Base-by-base conservation (phyloP, 164 flowering plant genomes). In the Buxus sempervirens region DNA sequence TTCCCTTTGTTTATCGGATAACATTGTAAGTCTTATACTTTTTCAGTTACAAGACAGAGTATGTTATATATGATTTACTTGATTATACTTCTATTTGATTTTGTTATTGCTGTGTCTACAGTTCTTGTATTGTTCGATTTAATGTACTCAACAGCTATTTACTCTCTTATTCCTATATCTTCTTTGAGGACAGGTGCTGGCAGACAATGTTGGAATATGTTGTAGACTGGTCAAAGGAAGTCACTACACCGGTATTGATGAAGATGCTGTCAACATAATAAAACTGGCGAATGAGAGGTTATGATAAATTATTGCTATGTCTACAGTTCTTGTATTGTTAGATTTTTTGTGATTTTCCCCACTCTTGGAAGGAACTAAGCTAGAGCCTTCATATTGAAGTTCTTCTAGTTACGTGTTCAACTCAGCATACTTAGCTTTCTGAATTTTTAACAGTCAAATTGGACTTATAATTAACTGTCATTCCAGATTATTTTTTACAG, bases 181-280 rank as follows among this genome's bases (percentile, higher is more conserved):
- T 55, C 36, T 68, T 18, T 58, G 53, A 56, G 23, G 85, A 80
- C 84, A 96, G 99, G 90, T 91, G 51, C 80, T 96, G 73, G 92
- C 98, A 54, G 99, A 96, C 78, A 79, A 68, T 77, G 84, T 91
- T 67, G 87, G 81, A 58, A 73, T 96, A 72, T 84, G 93, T 60
- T 96, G 99, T 78, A 79, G 93, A 75, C 83, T 96, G 58, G 94
- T 96, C 45, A 96, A 90, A 77, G 99, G 97, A 72, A 90, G 96
- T 74, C 96, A 90, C 73, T 96, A 96, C 79, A 91, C 96, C 70
- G 99, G 99, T 21, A 79, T 82, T 67, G 99, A 93, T 76, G 98
- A 93, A 77, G 99, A 89, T 85, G 97, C 97, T 58, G 86, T 96
- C 64, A 93, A 91, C 82, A 83, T 88, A 63, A 86, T 96, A 80